These are phyloP conservation scores for Rutidosis leptorrhynchoides DNA, from an alignment of 129 eudicot genomes.

Conservation along the genomic window DNA sequence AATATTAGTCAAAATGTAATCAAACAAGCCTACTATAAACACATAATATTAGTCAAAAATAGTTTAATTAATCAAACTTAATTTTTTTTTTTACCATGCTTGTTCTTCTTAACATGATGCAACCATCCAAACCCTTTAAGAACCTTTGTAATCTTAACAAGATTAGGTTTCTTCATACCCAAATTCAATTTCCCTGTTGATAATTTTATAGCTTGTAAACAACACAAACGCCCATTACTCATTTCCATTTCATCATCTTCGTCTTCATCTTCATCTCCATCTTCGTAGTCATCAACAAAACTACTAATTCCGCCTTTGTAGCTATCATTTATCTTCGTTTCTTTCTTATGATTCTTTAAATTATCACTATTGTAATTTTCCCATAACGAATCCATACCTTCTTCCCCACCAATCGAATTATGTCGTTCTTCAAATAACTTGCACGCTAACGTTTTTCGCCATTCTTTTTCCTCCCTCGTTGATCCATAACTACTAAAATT, in stretches of 20 bases:
- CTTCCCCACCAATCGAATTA: constrained; percentile 46
- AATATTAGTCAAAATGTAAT: background rate
- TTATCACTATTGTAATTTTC: constrained; percentile 53
- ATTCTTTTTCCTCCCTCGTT: constrained; percentile 79
- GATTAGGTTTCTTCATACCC: constrained; percentile 73
- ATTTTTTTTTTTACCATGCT: constrained; percentile 47
- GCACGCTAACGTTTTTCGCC: constrained; percentile 83
- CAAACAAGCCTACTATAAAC: too few relatives aligned
- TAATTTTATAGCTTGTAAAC: constrained; percentile 74
- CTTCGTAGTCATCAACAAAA: background rate
- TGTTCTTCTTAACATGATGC: constrained; percentile 49
- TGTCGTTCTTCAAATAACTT: constrained; percentile 67
- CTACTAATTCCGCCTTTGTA: constrained; percentile 6
- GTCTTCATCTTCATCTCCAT: constrained; percentile 31
- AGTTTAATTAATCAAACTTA: constrained; percentile 11
- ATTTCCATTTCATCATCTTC: constrained; percentile 37
- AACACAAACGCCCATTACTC: constrained; percentile 54
- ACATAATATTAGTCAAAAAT: constrained; percentile 11
- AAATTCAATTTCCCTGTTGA: constrained; percentile 87
- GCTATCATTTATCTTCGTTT: constrained; percentile 2
- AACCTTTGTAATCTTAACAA: constrained; percentile 69
- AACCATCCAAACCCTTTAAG: constrained; percentile 82
- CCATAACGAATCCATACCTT: constrained; percentile 94
- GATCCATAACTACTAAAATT: constrained; percentile 50
- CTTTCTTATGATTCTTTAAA: constrained; percentile 7